phyloP scores from a whole-genome alignment of 1,284 basidiomycete species.

The Tetrapyrgos nigripes region DNA sequence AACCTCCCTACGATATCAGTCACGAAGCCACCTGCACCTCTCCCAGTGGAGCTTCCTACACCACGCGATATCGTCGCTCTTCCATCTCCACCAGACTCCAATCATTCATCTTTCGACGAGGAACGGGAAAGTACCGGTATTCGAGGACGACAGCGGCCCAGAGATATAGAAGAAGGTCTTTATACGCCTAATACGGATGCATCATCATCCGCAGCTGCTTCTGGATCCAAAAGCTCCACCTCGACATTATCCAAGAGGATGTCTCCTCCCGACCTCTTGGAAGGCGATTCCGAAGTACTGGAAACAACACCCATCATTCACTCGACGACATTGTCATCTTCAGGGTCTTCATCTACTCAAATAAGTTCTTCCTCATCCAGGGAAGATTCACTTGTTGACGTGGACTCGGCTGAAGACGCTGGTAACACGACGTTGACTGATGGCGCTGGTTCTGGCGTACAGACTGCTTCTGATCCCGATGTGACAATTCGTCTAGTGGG shows the following conservation, averaged over 20 bases:
- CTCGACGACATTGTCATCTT: slow-evolving; percentile 21
- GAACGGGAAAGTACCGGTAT: slow-evolving; percentile 62
- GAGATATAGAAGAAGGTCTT: slow-evolving; percentile 27
- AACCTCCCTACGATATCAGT: slow-evolving; percentile 62
- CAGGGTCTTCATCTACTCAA: slow-evolving; percentile 5
- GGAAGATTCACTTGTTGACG: slow-evolving; percentile 5
- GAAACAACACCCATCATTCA: slow-evolving; percentile 41
- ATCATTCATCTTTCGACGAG: slow-evolving; percentile 52
- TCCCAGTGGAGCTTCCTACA: slow-evolving; percentile 70
- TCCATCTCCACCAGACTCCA: slow-evolving; percentile 51
- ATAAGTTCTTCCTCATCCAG: neutral
- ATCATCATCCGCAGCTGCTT: neutral
- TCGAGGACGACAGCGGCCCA: slow-evolving; percentile 46
- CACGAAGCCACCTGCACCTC: slow-evolving; percentile 72
- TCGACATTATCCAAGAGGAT: slow-evolving; percentile 18
- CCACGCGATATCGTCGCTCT: slow-evolving; percentile 59
- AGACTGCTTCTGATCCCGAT: slow-evolving; percentile 40
- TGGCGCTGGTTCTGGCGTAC: too few relatives aligned
- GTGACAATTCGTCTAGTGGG: slow-evolving; percentile 65
- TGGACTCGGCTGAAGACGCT: slow-evolving; percentile 3
- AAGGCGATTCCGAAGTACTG: slow-evolving; percentile 44
- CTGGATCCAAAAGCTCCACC: neutral
- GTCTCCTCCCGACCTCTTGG: slow-evolving; percentile 47
- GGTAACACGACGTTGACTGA: slow-evolving; percentile 7
- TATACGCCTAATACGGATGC: slow-evolving; percentile 29